Evolutionary conservation across 106 monocot genomes (phyloP).

Genomic region (Ottelia alismoides): DNA sequence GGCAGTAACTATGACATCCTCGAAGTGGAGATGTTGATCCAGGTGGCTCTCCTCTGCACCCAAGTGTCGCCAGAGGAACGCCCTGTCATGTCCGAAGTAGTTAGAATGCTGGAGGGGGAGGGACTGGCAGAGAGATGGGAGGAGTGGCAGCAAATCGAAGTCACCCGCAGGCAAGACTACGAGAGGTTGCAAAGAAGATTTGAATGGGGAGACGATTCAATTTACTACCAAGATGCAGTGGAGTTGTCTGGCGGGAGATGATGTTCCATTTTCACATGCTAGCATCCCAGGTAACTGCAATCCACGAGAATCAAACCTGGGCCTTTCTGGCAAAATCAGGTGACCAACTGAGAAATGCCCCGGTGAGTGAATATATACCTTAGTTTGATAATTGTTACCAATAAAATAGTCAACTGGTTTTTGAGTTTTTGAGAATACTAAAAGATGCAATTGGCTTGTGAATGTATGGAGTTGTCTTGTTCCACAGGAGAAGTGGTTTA

Average conservation of each 20-base stretch:
- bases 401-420: too few relatives aligned
- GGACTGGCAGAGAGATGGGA: slow-evolving; percentile 57
- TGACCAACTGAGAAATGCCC: too few relatives aligned
- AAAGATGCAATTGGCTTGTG: too few relatives aligned
- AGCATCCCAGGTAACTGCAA: too few relatives aligned
- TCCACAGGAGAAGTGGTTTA: too few relatives aligned
- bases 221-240: slow-evolving; percentile 32
- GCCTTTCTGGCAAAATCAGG: too few relatives aligned
- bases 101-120: slow-evolving; percentile 62
- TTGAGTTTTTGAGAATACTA: too few relatives aligned
- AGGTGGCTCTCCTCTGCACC: slow-evolving; percentile 56
- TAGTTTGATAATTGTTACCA: too few relatives aligned
- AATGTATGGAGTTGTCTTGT: too few relatives aligned
- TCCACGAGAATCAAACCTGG: too few relatives aligned
- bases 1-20: slow-evolving; percentile 27
- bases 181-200: slow-evolving; percentile 49
- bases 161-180: slow-evolving; percentile 42
- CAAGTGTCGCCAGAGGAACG: slow-evolving; percentile 47
- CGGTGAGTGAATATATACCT: too few relatives aligned
- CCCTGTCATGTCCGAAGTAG: slow-evolving; percentile 59
- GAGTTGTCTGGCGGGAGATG: slow-evolving; percentile 31
- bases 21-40: slow-evolving; percentile 69
- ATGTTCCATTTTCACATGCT: too few relatives aligned
- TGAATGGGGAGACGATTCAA: slow-evolving; percentile 40
- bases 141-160: slow-evolving; percentile 63